Base-by-base conservation (phyloP, 345 rosid species). In the Camelina hispida region DNA sequence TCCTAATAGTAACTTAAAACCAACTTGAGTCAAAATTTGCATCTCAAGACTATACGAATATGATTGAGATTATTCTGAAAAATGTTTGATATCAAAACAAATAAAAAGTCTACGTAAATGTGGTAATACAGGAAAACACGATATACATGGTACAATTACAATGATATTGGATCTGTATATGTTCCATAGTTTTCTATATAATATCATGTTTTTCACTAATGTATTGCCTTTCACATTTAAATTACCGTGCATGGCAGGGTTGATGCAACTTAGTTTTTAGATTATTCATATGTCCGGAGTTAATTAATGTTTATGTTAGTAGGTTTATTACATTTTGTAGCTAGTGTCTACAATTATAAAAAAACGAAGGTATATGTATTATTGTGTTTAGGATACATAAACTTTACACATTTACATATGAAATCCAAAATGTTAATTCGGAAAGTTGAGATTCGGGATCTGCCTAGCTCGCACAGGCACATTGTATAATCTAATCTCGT, bases 151-250 rank as follows among this genome's bases (percentile, higher is more conserved):
- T 28, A 28, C 5, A 28, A 28, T 28, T 28, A 28, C 30, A 28
- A 28, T 28, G 30, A 28, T 3, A 4, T 28, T 28, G 30, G 30
- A 28, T 28, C 30, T 28, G 25, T 28, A 4, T 28, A 28, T 28
- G 30, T 28, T 28, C 5, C 30, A 28, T 28, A 28, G 30, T 28
- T 28, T 28, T 28, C 30, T 28, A 28, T 28, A 28, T 28, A 28
- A 28, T 4, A 28, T 28, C 30, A 28, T 28, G 30, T 28, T 28
- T 28, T 28, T 28, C 5, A 28, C 30, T 28, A 28, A 28, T 28
- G 4, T 28, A 4, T 75, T 68, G 55, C 46, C 68, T 68, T 60
- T 68, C 63, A 53, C 69, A 62, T 62, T 40, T 50, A 8, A 23
- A 14, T 28, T 61, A 53, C 5, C 46, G 13, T 66, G 4, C 6